Evolutionary conservation across 768 basidiomycete genomes (phyloP), one percentile per base, ranked within the genome.

Genomic region (Calvatia gigantea): DNA sequence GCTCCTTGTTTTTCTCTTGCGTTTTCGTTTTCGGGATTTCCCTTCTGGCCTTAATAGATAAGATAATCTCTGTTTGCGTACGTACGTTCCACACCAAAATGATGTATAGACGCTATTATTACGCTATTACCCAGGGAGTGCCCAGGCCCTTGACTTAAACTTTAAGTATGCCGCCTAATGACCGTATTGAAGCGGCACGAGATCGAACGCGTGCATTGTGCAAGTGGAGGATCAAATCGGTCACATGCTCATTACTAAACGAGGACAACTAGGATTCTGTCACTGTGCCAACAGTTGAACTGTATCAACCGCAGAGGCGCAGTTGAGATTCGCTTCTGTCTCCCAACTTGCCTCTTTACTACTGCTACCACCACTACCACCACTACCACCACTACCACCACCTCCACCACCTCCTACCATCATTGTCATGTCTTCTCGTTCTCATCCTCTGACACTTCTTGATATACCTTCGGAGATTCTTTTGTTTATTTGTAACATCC

Each of bases 401-500:
- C n/a, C n/a, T n/a, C n/a, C n/a, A n/a, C n/a, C n/a, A n/a, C n/a
- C n/a, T n/a, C n/a, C n/a, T n/a, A n/a, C n/a, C n/a, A n/a, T n/a
- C n/a, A n/a, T n/a, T n/a, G n/a, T 38, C 55, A 58, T 52, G 50
- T 39, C 58, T 28, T 37, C 35, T 17, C 64, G 61, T 54, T 38
- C 33, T 8, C 21, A 54, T 3, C 32, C 44, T 37, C 54, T 31
- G 21, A 43, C 38, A 41, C 55, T 77, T 35, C 62, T 73, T 21
- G 65, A 69, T 47, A 63, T 86, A 9, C 84, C 85, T 17, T 72
- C 77, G 23, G 87, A 89, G 66, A 70, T 80, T 31, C 57, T 83
- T 25, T 73, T 88, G 42, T 71, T 84, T 60, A 85, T 88, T 28
- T 70, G 85, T 85, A 60, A 56, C 80, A 63, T 39, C 39, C 54